Conservation (phyloP, 306 rosid genomes). For the Mucuna pruriens region DNA sequence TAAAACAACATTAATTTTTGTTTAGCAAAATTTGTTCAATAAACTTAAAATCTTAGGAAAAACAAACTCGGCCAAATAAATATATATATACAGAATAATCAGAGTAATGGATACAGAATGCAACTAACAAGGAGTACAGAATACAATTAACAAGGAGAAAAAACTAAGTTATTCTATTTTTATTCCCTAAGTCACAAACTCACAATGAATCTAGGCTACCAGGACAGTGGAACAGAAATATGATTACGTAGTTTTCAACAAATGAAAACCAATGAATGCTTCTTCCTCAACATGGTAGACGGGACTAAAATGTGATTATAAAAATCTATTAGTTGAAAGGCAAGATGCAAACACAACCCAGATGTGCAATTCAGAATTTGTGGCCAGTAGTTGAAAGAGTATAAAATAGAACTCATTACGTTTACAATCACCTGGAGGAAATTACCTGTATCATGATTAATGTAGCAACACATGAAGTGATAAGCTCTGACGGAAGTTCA, state of each 20-base stretch:
- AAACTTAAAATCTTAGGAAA: neutral
- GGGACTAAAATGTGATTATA: neutral
- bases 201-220: neutral
- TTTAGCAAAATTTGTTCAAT: slow-evolving; percentile 19
- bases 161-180: neutral
- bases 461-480: slow-evolving; percentile 83
- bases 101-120: neutral
- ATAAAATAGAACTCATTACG: neutral
- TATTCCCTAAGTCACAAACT: neutral
- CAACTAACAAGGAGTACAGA: neutral
- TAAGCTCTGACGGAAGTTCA: slow-evolving; percentile 78
- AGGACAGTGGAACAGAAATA: neutral
- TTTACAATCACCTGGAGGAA: neutral
- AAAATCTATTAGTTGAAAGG: slow-evolving; percentile 13
- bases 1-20: neutral
- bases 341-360: neutral
- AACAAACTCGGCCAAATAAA: neutral
- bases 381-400: slow-evolving; percentile 36
- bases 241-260: neutral
- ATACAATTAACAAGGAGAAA: neutral
- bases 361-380: neutral
- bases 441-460: slow-evolving; percentile 92
- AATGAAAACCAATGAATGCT: slow-evolving; percentile 5
- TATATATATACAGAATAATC: neutral
- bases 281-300: neutral